Base-by-base conservation (phyloP, 345 rosid genomes). In the Ceriops zippeliana region DNA sequence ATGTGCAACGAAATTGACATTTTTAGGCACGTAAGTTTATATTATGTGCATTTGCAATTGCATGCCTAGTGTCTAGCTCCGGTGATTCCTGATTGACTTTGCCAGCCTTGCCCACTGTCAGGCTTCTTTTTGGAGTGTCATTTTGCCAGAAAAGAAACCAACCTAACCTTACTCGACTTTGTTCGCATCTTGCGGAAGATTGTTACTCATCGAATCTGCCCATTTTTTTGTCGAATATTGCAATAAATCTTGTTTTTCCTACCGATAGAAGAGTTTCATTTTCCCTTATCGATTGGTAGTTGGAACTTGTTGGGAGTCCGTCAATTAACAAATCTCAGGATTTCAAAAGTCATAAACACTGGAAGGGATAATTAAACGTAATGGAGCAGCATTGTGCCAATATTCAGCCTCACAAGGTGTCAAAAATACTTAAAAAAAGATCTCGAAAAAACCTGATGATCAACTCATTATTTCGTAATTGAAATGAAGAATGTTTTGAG, bases 61-160 rank as follows among this genome's bases (percentile, higher is more conserved):
- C 26, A 69, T 60, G 49, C 72, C 63, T 59, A 60, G 74, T 76
- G 71, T 57, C 53, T 56, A 62, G 76, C 72, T 16, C 1, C 34
- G 65, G 34, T 37, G 72, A 69, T 63, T 63, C 64, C 72, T 53
- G 63, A 65, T 73, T 70, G 75, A 70, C 80, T 76, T 70, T 3
- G 26, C 24, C 26, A 5, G 11, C 49, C 32, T 38, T 61, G 61
- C 52, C 38, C 54, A 61, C 73, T 37, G 61, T 61, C 64, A 72
- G 56, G 32, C 59, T 56, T 22, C 63, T 65, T 37, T 27, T 19
- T 60, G 63, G 37, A 58, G 61, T 69, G 76, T 9, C 37, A 34
- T 7, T 34, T 5, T 34, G 35, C 79, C 73, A 66, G 66, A 54
- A 70, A 58, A 27, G 42, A 65, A 65, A 58, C 65, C 75, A 22